Base-by-base conservation (phyloP, 768 basidiomycete species). In the Infundibulicybe gibba region DNA sequence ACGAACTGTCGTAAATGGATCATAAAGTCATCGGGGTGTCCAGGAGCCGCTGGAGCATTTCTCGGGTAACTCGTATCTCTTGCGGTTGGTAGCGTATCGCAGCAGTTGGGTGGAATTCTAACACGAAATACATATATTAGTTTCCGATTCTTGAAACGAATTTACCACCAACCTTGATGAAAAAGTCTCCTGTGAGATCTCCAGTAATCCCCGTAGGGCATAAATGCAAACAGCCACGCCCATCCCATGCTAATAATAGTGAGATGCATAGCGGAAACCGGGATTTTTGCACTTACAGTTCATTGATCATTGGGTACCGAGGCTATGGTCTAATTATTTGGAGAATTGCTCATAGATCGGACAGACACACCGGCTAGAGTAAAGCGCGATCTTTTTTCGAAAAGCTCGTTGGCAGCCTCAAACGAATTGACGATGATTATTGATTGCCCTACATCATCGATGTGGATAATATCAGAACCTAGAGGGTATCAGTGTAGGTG, bases 21-120 rank as follows among this genome's bases (percentile, higher is more conserved):
- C 52, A 66, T 55, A 48, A 74, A 70, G 21, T 70, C 63, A 1
- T 69, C 63, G 6, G 73, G 74, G 58, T 53, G 9, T 67, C 63
- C 3, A 68, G 54, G 9, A 70, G 52, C 16, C 48, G 35, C 8
- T 50, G 51, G 30, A 61, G 50, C 5, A 61, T 38, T 25, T 48
- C 44, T 31, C 49, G 51, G 1, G 50, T 43, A 6, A 53, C 55
- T n/a, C 47, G 41, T 6, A 47, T 38, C 40, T 59, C 54, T 11
- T 43, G 47, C 3, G 55, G 55, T 12, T 37, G 46, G 47, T 43
- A 57, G 3, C 41, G 38, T 12, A 25, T 20, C 12, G 44, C 45
- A 1, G 53, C 55, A 9, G 21, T 5, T 3, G 49, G 40, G 33
- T 59, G 48, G 40, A 59, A 55, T 38, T n/a, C 14, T 38, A 6